A percentile compares a stretch with the other conserved stretches of the same genome.
phyloP scores from a whole-genome alignment of 257 asterid species.

The Solanum medicagineum region DNA sequence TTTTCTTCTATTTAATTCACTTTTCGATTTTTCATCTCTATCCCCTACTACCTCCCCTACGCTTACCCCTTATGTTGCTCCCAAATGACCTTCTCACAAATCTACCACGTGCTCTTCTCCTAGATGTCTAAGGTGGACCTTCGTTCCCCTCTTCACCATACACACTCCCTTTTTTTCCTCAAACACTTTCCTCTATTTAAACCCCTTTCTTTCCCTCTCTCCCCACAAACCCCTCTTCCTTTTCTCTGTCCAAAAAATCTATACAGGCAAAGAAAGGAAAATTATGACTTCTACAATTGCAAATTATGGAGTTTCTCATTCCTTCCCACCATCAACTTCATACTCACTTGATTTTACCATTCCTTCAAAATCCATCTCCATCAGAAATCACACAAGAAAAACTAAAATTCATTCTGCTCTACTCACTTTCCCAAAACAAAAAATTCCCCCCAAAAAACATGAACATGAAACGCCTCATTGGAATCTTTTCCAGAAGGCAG shows the following conservation, averaged over 20 bases:
- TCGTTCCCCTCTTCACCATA: not conserved
- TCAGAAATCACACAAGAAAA: constrained; percentile 5
- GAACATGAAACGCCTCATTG: constrained; percentile 4
- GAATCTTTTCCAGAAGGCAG: constrained; percentile 39
- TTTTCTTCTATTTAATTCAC: too few species aligned
- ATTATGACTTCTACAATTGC: not conserved
- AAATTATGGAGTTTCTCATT: not conserved
- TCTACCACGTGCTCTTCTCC: constrained; percentile 47
- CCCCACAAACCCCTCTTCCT: not conserved
- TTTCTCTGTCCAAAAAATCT: not conserved
- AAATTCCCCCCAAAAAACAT: not conserved
- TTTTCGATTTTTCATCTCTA: too few species aligned
- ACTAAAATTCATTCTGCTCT: constrained; percentile 13
- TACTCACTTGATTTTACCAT: not conserved
- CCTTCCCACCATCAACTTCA: not conserved
- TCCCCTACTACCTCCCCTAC: too few species aligned
- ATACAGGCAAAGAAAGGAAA: not conserved
- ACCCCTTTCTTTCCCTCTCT: constrained; percentile 6
- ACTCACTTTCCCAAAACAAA: constrained; percentile 22
- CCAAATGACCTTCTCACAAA: constrained; percentile 9
- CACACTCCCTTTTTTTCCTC: not conserved
- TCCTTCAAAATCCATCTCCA: constrained; percentile 6
- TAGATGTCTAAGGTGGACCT: constrained; percentile 18
- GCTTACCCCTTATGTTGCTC: not conserved
- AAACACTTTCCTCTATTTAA: constrained; percentile 18